These are phyloP conservation scores for Solanum piurae DNA, from an alignment of 257 asterid species.

Conservation along the genomic window DNA sequence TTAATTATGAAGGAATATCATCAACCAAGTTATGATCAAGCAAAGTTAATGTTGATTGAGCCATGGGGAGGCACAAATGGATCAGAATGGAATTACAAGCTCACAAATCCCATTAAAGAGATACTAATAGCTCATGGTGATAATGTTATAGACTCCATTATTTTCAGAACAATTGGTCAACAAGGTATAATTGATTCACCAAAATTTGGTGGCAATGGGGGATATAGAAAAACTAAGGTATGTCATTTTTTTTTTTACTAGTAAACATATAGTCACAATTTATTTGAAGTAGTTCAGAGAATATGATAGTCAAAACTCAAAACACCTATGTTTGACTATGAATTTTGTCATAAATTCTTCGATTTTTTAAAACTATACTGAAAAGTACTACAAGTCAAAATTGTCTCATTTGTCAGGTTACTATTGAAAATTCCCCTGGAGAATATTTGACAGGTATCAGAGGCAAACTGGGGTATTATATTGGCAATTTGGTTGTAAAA, in stretches of 20 bases:
- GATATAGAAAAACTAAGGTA: neutral
- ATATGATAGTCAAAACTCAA: neutral
- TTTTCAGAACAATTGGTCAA: neutral
- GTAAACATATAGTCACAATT: neutral
- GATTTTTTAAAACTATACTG: neutral
- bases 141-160: neutral
- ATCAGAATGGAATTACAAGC: neutral
- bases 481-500: neutral
- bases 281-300: too few relatives aligned
- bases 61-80: neutral
- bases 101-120: neutral
- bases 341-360: neutral
- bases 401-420: neutral
- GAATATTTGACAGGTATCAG: slow-evolving; percentile 6
- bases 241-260: neutral
- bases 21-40: neutral
- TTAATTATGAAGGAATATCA: neutral
- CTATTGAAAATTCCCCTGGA: neutral
- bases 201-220: neutral
- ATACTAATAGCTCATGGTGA: neutral
- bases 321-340: too few relatives aligned
- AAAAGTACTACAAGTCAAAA: neutral
- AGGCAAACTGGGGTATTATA: neutral
- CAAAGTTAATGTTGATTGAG: neutral
- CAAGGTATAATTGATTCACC: neutral